Evolutionary conservation across 495 filamentous ascomycete genomes (phyloP), one percentile per base, ranked within the genome.

Genomic region (Xylaria flabelliformis): DNA sequence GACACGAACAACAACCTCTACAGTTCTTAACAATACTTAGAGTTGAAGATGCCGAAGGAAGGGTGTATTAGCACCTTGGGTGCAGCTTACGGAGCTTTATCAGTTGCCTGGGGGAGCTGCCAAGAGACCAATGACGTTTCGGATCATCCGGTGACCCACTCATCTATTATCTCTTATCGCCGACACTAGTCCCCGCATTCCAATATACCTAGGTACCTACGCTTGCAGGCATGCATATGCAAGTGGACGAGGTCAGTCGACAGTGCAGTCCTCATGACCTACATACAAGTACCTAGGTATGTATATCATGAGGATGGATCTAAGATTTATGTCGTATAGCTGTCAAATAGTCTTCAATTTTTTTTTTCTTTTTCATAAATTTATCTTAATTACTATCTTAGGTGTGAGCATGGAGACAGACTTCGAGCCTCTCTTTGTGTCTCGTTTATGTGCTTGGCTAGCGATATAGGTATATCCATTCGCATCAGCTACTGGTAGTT

Each of bases 101-200:
- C 24, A 15, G 63, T 65, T 65, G 63, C 63, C 63, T 65, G 24
- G 63, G 42, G 7, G 24, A 44, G 39, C 24, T 50, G 63, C 63
- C 63, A 65, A 65, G 63, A 65, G 8, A 21, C 63, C 63, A 65
- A 34, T 65, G 63, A 65, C 63, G 63, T 65, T 65, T 65, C 63
- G 26, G 41, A 41, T 41, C 36, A 19, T 62, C 12, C 53, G 24
- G 51, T 56, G 9, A 10, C 53, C 53, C 53, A 36, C 34, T 39
- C 32, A 61, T 10, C 32, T 61, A 17, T 21, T 36, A 61, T 39
- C 58, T 39, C 1, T 59, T 59, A 36, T 36, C 56, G 15, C 17
- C 2, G 1, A 59, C 56, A 15, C 53, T 17, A 58, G 55, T 58
- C 55, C 26, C 55, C 26, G 55, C 12, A 36, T 34, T 36, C 55